These are phyloP conservation scores for Sporothrix brasiliensis DNA, from an alignment of 2,329 filamentous ascomycete species.

Conservation along the genomic window DNA sequence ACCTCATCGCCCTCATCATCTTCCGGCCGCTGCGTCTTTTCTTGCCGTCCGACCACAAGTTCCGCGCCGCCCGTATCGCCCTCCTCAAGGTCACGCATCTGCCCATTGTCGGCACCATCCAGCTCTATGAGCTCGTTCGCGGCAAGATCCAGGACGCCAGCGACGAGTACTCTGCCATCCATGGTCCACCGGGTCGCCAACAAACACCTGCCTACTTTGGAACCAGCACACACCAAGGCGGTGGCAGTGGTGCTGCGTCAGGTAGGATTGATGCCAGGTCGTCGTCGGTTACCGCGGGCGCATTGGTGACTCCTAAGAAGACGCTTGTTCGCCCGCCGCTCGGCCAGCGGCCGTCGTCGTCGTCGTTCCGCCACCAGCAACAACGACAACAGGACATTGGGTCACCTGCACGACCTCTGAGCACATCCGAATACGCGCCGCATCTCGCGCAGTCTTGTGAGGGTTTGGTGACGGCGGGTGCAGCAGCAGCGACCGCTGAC, in stretches of 20 bases:
- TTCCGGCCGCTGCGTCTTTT: conserved; percentile 74
- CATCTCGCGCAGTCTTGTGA: conserved; percentile 19
- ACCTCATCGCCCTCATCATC: conserved; percentile 71
- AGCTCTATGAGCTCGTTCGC: conserved; percentile 63
- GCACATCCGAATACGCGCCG: conserved; percentile 30
- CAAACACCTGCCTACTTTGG: conserved; percentile 23
- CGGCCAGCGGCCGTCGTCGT: conserved; percentile 22
- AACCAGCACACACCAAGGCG: background rate
- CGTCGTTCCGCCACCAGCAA: conserved; percentile 27
- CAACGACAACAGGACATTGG: background rate
- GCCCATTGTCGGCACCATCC: conserved; percentile 70
- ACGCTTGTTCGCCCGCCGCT: conserved; percentile 26
- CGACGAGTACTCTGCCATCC: conserved; percentile 54
- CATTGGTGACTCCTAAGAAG: conserved; percentile 29
- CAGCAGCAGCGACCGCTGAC: background rate
- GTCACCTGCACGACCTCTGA: conserved; percentile 26
- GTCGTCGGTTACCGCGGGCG: background rate
- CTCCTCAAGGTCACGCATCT: conserved; percentile 66
- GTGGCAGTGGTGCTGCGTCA: background rate
- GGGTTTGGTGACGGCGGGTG: background rate
- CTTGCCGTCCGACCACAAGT: conserved; percentile 62
- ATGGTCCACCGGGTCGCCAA: conserved; percentile 50
- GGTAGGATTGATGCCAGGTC: background rate
- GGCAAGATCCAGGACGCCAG: conserved; percentile 43
- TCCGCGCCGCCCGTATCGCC: conserved; percentile 64